Conservation (phyloP, 805 yeast genomes). For the Kurtzmaniella fragi region DNA sequence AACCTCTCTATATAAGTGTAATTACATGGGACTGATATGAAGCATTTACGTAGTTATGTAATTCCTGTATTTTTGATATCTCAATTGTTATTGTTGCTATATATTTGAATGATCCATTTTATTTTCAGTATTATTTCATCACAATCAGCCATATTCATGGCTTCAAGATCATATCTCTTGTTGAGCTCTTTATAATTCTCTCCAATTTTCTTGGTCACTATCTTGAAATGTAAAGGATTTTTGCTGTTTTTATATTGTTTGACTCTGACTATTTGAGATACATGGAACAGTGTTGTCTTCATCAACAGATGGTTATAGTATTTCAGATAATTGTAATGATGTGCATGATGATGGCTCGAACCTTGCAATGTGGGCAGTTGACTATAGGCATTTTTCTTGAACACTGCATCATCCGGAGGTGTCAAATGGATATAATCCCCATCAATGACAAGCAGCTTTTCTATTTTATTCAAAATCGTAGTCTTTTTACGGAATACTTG, state of each 20-base stretch:
- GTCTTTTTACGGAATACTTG: slow-evolving; percentile 87
- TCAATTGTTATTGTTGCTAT: slow-evolving; percentile 24
- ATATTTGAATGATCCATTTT: slow-evolving; percentile 51
- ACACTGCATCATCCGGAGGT: slow-evolving; percentile 72
- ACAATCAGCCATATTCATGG: slow-evolving; percentile 54
- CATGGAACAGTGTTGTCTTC: slow-evolving; percentile 83
- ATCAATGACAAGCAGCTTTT: slow-evolving; percentile 80
- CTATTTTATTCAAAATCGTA: slow-evolving; percentile 73
- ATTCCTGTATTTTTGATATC: no score
- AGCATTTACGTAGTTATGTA: no score
- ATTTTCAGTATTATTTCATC: slow-evolving; percentile 74
- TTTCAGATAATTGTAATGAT: slow-evolving; percentile 35
- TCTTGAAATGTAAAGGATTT: slow-evolving; percentile 74
- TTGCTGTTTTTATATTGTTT: slow-evolving; percentile 64
- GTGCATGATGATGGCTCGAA: slow-evolving; percentile 28
- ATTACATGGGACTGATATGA: no score
- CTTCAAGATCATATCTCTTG: slow-evolving; percentile 85
- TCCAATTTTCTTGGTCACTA: slow-evolving; percentile 48
- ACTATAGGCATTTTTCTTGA: slow-evolving; percentile 19
- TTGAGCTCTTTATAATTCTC: slow-evolving; percentile 49
- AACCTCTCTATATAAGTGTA: no score
- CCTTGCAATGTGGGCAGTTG: slow-evolving; percentile 12
- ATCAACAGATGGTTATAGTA: slow-evolving; percentile 60
- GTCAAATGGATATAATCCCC: slow-evolving; percentile 90
- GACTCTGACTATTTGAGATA: slow-evolving; percentile 45